Evolutionary conservation across 768 basidiomycete species (phyloP).

Genomic region (Kwoniella newhampshirensis): DNA sequence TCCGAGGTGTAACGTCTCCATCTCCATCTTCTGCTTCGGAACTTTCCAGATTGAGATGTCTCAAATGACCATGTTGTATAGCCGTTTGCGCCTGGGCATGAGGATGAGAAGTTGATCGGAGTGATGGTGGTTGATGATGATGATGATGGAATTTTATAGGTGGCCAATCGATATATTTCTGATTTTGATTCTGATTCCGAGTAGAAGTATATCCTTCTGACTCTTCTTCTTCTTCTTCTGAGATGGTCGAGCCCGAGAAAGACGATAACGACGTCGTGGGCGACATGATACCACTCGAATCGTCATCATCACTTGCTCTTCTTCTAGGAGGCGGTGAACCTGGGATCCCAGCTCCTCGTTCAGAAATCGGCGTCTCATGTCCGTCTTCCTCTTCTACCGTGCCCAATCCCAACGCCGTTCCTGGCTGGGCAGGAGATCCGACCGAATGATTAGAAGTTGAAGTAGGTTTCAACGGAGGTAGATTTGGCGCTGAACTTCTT

Average conservation of each 20-base stretch:
- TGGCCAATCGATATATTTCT: too few relatives aligned
- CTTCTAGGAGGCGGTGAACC: conserved; percentile 18
- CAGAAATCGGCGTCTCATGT: not conserved
- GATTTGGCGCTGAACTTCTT: not conserved
- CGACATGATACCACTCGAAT: not conserved
- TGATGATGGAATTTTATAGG: too few relatives aligned
- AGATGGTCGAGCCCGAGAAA: conserved; percentile 7
- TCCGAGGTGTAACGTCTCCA: conserved; percentile 14
- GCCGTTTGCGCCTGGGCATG: not conserved
- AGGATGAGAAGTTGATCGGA: not conserved
- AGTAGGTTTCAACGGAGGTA: too few relatives aligned
- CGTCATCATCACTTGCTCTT: not conserved
- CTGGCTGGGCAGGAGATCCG: not conserved
- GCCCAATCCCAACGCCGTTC: not conserved
- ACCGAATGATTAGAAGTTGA: not conserved
- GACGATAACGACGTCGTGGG: conserved; percentile 7
- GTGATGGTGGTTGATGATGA: too few relatives aligned
- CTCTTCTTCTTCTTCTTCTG: conserved; percentile 2
- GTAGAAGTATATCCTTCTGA: not conserved
- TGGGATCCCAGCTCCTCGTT: conserved; percentile 1
- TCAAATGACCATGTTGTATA: not conserved
- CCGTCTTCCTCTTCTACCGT: conserved; percentile 18
- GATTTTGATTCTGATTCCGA: not conserved
- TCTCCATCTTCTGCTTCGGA: not conserved
- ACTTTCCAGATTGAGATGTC: not conserved